Percentiles rank a stretch among this genome's conserved stretches.
Conservation (phyloP, 2,329 filamentous ascomycete genomes). For the Xylariaceae sp. region DNA sequence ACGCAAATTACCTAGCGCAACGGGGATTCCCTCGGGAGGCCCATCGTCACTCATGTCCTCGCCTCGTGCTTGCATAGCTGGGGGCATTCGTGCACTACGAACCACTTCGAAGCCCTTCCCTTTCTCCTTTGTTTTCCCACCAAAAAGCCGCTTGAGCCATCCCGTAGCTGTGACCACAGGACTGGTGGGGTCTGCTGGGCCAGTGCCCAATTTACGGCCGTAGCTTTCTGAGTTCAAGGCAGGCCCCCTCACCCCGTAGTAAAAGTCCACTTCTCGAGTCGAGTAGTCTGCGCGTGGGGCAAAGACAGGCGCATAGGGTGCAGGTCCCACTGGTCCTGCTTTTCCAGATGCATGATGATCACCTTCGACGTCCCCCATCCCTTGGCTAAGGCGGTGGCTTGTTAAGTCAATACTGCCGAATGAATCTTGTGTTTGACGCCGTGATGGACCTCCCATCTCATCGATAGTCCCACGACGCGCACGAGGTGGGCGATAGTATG, state of each 20-base stretch:
- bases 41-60: conserved; percentile 61
- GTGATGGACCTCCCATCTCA: conserved; percentile 32
- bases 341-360: conserved; percentile 41
- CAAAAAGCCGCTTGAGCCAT: conserved; percentile 79
- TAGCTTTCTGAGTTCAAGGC: conserved; percentile 78
- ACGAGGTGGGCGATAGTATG: conserved; percentile 85
- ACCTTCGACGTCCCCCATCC: conserved; percentile 32
- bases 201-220: conserved; percentile 83
- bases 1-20: conserved; percentile 57
- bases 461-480: conserved; percentile 63
- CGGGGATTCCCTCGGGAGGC: conserved; percentile 62
- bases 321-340: conserved; percentile 31
- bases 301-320: conserved; percentile 38
- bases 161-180: conserved; percentile 84
- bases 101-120: conserved; percentile 97
- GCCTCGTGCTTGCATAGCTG: conserved; percentile 59
- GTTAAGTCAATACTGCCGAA: conserved; percentile 36
- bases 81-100: conserved; percentile 79
- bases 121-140: conserved; percentile 87
- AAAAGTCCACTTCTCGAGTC: conserved; percentile 93
- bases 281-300: conserved; percentile 76
- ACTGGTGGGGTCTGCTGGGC: conserved; percentile 89
- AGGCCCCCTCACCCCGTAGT: conserved; percentile 87
- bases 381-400: conserved; percentile 37
- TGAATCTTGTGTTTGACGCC: conserved; percentile 34